Conservation (phyloP, 179 eudicot genomes). For the Pouteria campechiana region DNA sequence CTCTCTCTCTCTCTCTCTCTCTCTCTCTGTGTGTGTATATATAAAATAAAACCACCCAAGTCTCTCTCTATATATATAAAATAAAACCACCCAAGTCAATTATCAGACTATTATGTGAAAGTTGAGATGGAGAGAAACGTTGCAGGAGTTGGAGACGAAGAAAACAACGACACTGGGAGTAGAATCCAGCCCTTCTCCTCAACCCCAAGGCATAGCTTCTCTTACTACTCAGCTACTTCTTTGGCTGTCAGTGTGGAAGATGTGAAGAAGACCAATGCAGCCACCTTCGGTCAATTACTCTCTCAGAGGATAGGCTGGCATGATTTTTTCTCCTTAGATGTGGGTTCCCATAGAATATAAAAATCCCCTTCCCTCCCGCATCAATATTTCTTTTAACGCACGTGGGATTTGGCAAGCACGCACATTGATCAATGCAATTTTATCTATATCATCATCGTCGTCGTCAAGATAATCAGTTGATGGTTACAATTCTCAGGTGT, state of each 20-base stretch:
- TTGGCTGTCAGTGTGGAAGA: no score
- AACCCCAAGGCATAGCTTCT: constrained; percentile 4
- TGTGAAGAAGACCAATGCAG: background rate
- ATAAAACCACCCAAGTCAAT: no score
- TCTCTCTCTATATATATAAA: no score
- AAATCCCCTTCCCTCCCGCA: no score
- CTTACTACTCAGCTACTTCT: background rate
- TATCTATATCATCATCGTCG: background rate
- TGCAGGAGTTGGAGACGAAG: constrained; percentile 5
- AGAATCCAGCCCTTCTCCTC: constrained; percentile 10
- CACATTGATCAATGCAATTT: background rate
- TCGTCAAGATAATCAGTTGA: no score
- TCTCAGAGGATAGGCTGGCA: constrained; percentile 18
- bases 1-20: no score
- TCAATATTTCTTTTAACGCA: no score
- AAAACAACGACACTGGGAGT: background rate
- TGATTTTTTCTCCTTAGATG: constrained; percentile 19
- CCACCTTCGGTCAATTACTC: background rate
- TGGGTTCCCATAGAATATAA: no score
- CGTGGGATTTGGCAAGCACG: background rate
- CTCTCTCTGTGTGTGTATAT: no score
- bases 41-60: no score
- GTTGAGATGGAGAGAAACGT: background rate
- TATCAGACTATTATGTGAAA: no score
- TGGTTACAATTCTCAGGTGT: constrained; percentile 14